phyloP scores from a whole-genome alignment of 176 grass and related monocot genomes.

The Oryza australiensis region DNA sequence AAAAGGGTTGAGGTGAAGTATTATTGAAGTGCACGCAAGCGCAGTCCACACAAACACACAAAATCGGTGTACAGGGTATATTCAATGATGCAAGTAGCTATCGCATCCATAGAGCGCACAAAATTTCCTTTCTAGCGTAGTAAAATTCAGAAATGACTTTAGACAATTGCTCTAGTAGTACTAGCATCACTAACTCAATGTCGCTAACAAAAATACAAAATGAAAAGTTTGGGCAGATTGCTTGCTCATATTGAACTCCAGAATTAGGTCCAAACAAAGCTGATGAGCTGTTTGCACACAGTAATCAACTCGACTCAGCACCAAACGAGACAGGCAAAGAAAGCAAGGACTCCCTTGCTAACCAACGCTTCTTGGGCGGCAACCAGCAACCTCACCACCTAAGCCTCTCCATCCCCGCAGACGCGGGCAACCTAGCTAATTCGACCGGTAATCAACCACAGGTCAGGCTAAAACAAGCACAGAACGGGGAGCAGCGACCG shows the following conservation, averaged over 20 bases:
- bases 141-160: not conserved
- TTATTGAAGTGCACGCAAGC: not conserved
- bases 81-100: not conserved
- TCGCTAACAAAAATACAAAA: not conserved
- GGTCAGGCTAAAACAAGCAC: too few relatives aligned
- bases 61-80: not conserved
- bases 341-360: not conserved
- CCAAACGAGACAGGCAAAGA: too few relatives aligned
- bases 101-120: not conserved
- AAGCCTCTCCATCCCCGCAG: too few relatives aligned
- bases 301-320: too few relatives aligned
- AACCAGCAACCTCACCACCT: not conserved
- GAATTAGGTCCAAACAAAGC: not conserved
- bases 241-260: not conserved
- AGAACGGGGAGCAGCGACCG: too few relatives aligned
- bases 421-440: too few relatives aligned
- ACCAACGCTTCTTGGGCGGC: not conserved
- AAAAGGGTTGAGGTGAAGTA: conserved; percentile 3
- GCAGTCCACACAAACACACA: not conserved
- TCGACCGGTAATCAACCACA: too few relatives aligned
- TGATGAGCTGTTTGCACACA: not conserved
- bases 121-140: not conserved
- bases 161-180: not conserved
- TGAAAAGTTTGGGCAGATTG: not conserved
- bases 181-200: not conserved